Evolutionary conservation across 2,329 filamentous ascomycete genomes (phyloP).

Genomic region (Neoscytalidium dimidiatum): DNA sequence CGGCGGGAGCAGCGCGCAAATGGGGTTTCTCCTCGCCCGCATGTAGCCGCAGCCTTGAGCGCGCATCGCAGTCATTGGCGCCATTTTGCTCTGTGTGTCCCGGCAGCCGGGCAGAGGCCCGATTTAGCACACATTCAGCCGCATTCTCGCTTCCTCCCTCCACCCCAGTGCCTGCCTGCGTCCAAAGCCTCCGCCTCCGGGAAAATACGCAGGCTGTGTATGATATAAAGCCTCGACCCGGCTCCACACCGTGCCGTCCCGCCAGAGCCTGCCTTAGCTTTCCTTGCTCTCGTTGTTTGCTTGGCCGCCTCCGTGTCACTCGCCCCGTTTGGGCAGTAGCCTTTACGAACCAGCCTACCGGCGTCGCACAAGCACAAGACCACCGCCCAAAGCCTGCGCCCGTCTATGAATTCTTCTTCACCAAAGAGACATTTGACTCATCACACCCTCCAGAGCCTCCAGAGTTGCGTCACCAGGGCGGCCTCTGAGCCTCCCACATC

Average conservation of each 20-base stretch:
- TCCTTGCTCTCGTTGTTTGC: neutral
- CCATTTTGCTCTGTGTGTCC: neutral
- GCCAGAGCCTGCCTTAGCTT: neutral
- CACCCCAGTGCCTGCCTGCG: too few relatives aligned
- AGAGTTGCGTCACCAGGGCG: constrained; percentile 9
- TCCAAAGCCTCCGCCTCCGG: too few relatives aligned
- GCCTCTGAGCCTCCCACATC: neutral
- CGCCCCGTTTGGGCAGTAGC: constrained; percentile 2
- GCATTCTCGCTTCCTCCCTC: too few relatives aligned
- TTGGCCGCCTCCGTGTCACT: neutral
- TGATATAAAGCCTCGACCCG: neutral
- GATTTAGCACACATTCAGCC: neutral
- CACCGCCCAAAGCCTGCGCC: too few relatives aligned
- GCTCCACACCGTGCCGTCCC: constrained; percentile 4
- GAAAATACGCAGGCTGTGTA: neutral
- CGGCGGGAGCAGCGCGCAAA: neutral
- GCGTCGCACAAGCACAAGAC: neutral
- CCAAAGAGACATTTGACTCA: constrained; percentile 2
- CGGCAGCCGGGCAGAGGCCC: neutral
- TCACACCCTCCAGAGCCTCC: neutral
- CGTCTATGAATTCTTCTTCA: too few relatives aligned
- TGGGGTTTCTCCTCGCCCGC: too few relatives aligned
- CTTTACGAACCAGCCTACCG: neutral
- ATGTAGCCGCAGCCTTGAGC: neutral
- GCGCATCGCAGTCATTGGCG: neutral